Percentiles rank a stretch among this genome's conserved stretches.
Evolutionary conservation across 2,329 filamentous ascomycete genomes (phyloP).

Genomic region (Stagonosporopsis tanaceti): DNA sequence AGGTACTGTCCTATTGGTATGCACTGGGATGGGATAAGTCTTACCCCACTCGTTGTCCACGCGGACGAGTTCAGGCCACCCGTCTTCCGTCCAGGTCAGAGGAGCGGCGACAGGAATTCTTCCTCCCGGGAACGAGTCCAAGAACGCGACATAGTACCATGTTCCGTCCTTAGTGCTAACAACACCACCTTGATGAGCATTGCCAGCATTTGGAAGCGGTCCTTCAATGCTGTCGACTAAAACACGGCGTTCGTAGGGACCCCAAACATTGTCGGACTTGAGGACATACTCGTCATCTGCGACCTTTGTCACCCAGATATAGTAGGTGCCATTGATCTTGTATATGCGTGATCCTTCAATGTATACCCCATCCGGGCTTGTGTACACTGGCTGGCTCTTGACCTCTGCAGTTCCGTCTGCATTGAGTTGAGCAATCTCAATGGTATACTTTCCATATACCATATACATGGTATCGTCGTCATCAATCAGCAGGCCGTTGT

Average conservation of each 20-base stretch:
- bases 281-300: slow-evolving; percentile 59
- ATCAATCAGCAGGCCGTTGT: slow-evolving; percentile 65
- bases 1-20: slow-evolving; percentile 42
- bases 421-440: slow-evolving; percentile 62
- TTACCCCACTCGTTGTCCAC: slow-evolving; percentile 59
- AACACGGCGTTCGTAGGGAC: slow-evolving; percentile 60
- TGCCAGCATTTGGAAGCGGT: slow-evolving; percentile 57
- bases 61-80: slow-evolving; percentile 58
- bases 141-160: slow-evolving; percentile 69
- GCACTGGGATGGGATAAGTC: slow-evolving; percentile 51
- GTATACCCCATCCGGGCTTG: slow-evolving; percentile 44
- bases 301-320: slow-evolving; percentile 61
- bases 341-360: slow-evolving; percentile 66
- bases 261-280: slow-evolving; percentile 60
- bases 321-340: slow-evolving; percentile 64
- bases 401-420: slow-evolving; percentile 58
- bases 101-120: slow-evolving; percentile 66
- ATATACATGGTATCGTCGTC: slow-evolving; percentile 68
- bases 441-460: slow-evolving; percentile 60
- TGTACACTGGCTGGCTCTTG: slow-evolving; percentile 56
- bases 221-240: slow-evolving; percentile 55
- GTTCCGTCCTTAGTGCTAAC: slow-evolving; percentile 60
- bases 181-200: slow-evolving; percentile 64
- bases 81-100: slow-evolving; percentile 60
- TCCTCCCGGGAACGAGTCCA: slow-evolving; percentile 64